Evolutionary conservation across 208 protist species (phyloP), one percentile per base, ranked within the genome.

Genomic region (Trypanosoma vivax): DNA sequence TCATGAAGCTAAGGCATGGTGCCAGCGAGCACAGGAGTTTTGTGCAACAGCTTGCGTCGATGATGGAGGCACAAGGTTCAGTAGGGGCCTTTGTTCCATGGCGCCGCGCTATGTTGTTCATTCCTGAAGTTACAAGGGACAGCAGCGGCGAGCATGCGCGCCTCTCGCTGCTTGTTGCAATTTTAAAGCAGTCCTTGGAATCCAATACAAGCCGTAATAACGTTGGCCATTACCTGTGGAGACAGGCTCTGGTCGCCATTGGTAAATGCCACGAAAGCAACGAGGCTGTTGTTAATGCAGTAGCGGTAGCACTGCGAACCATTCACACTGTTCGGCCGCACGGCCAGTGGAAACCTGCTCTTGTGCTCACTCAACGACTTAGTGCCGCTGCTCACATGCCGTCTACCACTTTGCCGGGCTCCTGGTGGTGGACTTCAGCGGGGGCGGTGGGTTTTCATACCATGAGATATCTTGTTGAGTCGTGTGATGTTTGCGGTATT

Each of bases 291-390:
- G 27, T 10, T 19, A 53, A 35, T 21, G 60, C 50, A 3, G 28
- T 48, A n/a, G 42, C 19, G 24, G 25, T 28, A 5, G 42, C 43
- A 49, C 34, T 60, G 6, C 50, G 51, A 4, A 19, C 21, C 2
- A 14, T 67, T 24, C 43, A 61, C 10, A 24, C 45, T 46, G 45
- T 42, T 46, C 37, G 37, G n/a, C 50, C 65, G 1, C 31, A 5
- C 30, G 29, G 65, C 3, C 43, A 65, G 33, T 72, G 65, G 65
- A 18, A 34, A 5, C 50, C 41, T 23, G 65, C 58, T 1, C 42
- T 72, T 5, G 5, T 33, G n/a, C 40, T 72, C 7, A 57, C 49
- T 13, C 29, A 25, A 28, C 29, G 14, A 18, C 21, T 65, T 40
- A 25, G 37, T 33, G 29, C 4, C 5, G 18, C 7, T 18, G 28